A percentile compares a stretch with the other conserved stretches of the same genome.
Evolutionary conservation across 1,284 basidiomycete species (phyloP).

Genomic region (Phlebopus sp.): DNA sequence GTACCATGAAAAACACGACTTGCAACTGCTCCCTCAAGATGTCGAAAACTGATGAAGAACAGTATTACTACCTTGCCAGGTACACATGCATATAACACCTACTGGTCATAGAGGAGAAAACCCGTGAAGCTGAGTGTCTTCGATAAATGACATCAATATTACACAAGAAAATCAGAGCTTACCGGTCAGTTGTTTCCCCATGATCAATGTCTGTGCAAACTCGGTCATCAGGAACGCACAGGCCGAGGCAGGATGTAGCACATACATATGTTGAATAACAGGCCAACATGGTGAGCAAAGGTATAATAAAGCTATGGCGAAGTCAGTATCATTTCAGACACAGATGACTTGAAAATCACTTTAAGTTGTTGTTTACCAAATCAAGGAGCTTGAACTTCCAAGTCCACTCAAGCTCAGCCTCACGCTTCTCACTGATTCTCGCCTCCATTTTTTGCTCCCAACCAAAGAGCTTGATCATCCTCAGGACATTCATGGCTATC

Average conservation of each 20-base stretch:
- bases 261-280: slow-evolving; percentile 16
- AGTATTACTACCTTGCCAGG: neutral
- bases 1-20: slow-evolving; percentile 22
- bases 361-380: slow-evolving; percentile 2
- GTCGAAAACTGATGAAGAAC: slow-evolving; percentile 21
- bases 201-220: slow-evolving; percentile 9
- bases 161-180: slow-evolving; percentile 1
- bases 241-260: neutral
- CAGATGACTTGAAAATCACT: neutral
- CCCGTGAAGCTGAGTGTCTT: slow-evolving; percentile 19
- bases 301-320: neutral
- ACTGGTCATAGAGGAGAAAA: slow-evolving; percentile 32
- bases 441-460: slow-evolving; percentile 58
- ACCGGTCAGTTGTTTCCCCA: slow-evolving; percentile 16
- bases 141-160: neutral
- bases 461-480: slow-evolving; percentile 69
- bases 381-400: slow-evolving; percentile 13
- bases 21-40: slow-evolving; percentile 21
- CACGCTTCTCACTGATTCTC: slow-evolving; percentile 41
- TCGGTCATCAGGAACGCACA: neutral
- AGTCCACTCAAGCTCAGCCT: slow-evolving; percentile 12
- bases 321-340: neutral
- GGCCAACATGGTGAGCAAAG: slow-evolving; percentile 33
- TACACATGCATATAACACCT: slow-evolving; percentile 1
- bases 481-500: slow-evolving; percentile 33